These are phyloP conservation scores for Fusarium sp. DNA, from an alignment of 2,329 filamentous ascomycete species.

Conservation along the genomic window DNA sequence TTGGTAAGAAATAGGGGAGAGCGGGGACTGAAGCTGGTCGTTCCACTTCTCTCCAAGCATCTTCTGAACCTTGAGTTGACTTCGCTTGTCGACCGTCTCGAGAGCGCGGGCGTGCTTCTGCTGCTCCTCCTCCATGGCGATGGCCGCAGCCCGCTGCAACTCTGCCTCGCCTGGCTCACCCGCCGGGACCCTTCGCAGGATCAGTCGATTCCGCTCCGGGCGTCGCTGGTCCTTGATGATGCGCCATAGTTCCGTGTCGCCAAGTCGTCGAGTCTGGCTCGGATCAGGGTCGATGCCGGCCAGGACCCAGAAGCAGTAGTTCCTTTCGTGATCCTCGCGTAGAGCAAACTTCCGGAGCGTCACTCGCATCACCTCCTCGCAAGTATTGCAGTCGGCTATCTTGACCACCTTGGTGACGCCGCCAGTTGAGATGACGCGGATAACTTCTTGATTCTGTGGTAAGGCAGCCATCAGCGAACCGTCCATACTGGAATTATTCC, in stretches of 20 bases:
- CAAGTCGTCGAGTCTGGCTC: conserved; percentile 81
- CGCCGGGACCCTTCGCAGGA: conserved; percentile 90
- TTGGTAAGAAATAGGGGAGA: conserved; percentile 82
- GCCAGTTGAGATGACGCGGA: conserved; percentile 91
- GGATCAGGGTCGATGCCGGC: conserved; percentile 87
- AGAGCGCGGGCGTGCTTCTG: conserved; percentile 75
- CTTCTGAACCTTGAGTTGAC: conserved; percentile 89
- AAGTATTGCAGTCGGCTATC: conserved; percentile 89
- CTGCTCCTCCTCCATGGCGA: conserved; percentile 88
- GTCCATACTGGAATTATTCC: conserved; percentile 87
- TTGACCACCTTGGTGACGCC: conserved; percentile 95
- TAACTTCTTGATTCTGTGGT: conserved; percentile 87
- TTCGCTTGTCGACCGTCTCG: conserved; percentile 76
- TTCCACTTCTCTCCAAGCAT: conserved; percentile 89
- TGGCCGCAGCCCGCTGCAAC: conserved; percentile 86
- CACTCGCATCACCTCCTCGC: conserved; percentile 91
- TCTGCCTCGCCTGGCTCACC: conserved; percentile 91
- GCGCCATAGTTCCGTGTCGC: conserved; percentile 88
- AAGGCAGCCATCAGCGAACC: conserved; percentile 87
- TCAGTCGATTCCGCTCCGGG: conserved; percentile 89
- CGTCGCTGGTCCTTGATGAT: conserved; percentile 89
- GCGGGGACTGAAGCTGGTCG: conserved; percentile 81
- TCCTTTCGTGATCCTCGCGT: conserved; percentile 90
- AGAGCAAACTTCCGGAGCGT: conserved; percentile 90
- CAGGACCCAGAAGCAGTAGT: conserved; percentile 97